These are phyloP conservation scores for Lanmaoa pseudosensibilis DNA, from an alignment of 768 basidiomycete genomes.

Conservation along the genomic window DNA sequence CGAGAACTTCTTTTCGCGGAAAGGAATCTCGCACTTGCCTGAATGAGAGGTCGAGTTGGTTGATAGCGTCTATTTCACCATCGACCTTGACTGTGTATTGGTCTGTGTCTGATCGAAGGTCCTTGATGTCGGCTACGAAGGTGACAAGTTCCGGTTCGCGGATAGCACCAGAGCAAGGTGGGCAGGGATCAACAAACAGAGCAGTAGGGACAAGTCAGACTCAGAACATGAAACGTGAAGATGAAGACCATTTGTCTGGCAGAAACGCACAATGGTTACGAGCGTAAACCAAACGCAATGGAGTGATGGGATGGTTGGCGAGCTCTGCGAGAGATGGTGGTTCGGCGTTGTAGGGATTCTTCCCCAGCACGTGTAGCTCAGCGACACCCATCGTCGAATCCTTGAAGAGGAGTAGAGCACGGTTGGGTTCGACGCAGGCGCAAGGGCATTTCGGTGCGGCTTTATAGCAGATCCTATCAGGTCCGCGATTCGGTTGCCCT, in stretches of 20 bases:
- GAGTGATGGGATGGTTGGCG: conserved; percentile 45
- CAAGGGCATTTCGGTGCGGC: neutral
- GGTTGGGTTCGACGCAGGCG: neutral
- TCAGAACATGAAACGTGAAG: neutral
- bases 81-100: conserved; percentile 30
- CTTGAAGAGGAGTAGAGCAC: neutral
- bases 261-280: conserved; percentile 69
- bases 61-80: conserved; percentile 21
- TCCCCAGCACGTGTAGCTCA: conserved; percentile 19
- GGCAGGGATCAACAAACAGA: neutral
- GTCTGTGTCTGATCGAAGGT: conserved; percentile 19
- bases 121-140: conserved; percentile 29
- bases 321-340: conserved; percentile 60
- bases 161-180: neutral
- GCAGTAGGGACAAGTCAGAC: neutral
- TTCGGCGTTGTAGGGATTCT: conserved; percentile 70
- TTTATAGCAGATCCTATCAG: conserved; percentile 1
- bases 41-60: conserved; percentile 21
- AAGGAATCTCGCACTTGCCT: conserved; percentile 16
- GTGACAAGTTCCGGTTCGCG: neutral
- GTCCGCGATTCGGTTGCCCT: neutral
- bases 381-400: conserved; percentile 21
- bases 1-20: conserved; percentile 38
- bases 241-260: conserved; percentile 10
- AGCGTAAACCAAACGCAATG: conserved; percentile 63